phyloP scores from a whole-genome alignment of 2,329 filamentous ascomycete species.

The Colletotrichum agaves region DNA sequence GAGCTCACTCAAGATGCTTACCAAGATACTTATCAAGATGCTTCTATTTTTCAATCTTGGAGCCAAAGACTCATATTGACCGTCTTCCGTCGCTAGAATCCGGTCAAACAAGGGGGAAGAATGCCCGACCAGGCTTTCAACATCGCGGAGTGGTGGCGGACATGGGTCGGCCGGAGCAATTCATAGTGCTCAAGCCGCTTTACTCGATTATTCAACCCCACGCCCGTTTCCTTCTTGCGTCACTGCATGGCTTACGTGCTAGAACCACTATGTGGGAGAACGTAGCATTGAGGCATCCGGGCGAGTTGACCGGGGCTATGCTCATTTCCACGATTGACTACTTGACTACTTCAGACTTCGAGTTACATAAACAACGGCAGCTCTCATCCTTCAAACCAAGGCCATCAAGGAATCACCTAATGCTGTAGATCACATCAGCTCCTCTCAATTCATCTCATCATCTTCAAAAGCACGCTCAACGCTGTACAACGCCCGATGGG shows the following conservation, averaged over 20 bases:
- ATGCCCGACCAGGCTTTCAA: conserved; percentile 7
- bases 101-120: background rate
- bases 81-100: background rate
- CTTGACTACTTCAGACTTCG: background rate
- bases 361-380: conserved; percentile 35
- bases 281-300: conserved; percentile 27
- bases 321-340: background rate
- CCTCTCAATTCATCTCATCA: background rate
- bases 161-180: background rate
- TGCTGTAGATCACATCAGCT: background rate
- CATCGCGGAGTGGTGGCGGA: conserved; percentile 13
- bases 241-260: conserved; percentile 7
- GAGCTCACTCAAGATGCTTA: conserved; percentile 20
- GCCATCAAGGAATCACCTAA: background rate
- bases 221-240: background rate
- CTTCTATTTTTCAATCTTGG: conserved; percentile 33
- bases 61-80: background rate
- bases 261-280: background rate
- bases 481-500: conserved; percentile 12
- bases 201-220: background rate
- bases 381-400: background rate
- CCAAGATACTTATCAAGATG: conserved; percentile 37
- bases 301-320: background rate
- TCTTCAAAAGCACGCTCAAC: background rate
- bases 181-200: background rate